Evolutionary conservation across 2,329 filamentous ascomycete genomes (phyloP).

Genomic region (Fusarium fujikuroi): DNA sequence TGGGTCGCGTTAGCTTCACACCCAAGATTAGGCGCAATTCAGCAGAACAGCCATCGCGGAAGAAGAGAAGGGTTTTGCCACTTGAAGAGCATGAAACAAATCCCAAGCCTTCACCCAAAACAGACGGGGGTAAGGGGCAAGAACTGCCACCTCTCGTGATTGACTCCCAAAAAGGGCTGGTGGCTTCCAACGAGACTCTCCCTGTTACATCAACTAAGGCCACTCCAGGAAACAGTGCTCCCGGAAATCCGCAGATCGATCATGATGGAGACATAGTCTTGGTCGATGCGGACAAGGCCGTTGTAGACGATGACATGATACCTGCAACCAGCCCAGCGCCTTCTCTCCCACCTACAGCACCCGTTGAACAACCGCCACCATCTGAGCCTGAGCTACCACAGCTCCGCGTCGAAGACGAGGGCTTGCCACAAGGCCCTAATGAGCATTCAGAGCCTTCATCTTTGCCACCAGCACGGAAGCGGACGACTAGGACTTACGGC

Average conservation of each 20-base stretch:
- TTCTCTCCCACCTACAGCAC: slow-evolving; percentile 43
- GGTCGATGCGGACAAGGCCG: slow-evolving; percentile 26
- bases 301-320: slow-evolving; percentile 51
- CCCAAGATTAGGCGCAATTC: slow-evolving; percentile 38
- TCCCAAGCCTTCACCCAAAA: neutral
- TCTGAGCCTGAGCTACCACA: slow-evolving; percentile 52
- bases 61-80: slow-evolving; percentile 41
- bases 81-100: neutral
- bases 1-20: slow-evolving; percentile 55
- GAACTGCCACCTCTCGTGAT: slow-evolving; percentile 32
- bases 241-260: slow-evolving; percentile 13
- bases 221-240: slow-evolving; percentile 43
- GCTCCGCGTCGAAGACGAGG: slow-evolving; percentile 40
- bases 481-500: slow-evolving; percentile 39
- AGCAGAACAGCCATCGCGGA: slow-evolving; percentile 40
- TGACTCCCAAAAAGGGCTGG: slow-evolving; percentile 42
- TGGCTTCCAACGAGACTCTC: slow-evolving; percentile 41
- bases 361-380: slow-evolving; percentile 29
- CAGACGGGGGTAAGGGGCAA: slow-evolving; percentile 11
- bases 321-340: slow-evolving; percentile 53
- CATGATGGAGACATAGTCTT: slow-evolving; percentile 17
- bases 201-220: slow-evolving; percentile 49
- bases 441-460: slow-evolving; percentile 46
- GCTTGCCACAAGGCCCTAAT: slow-evolving; percentile 2
- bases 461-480: slow-evolving; percentile 38